These are phyloP conservation scores for Saccharomycopsis sp. DNA, from an alignment of 805 yeast genomes.

Conservation along the genomic window DNA sequence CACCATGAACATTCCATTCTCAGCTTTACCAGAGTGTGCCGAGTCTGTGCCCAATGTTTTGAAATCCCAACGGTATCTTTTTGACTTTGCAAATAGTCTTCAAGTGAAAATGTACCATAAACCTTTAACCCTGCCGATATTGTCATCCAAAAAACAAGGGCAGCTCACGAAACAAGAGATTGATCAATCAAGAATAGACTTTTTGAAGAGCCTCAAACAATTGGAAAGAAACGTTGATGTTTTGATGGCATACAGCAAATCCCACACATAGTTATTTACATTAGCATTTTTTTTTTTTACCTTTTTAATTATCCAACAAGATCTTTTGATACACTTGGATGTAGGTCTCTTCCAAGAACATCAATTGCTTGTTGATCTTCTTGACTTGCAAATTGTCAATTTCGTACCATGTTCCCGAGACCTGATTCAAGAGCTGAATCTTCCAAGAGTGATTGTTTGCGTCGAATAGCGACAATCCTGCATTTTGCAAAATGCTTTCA, in stretches of 20 bases:
- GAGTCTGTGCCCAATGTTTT: conserved; percentile 11
- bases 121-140: no score
- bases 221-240: conserved; percentile 13
- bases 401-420: conserved; percentile 45
- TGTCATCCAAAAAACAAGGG: no score
- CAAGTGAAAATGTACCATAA: conserved; percentile 15
- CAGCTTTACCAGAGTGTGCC: conserved; percentile 5
- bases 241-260: no score
- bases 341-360: conserved; percentile 54
- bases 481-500: conserved; percentile 18
- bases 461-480: conserved; percentile 23
- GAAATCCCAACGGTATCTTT: conserved; percentile 17
- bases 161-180: neutral
- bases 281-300: no score
- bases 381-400: conserved; percentile 43
- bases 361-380: conserved; percentile 43
- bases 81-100: conserved; percentile 15
- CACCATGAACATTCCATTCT: conserved; percentile 9
- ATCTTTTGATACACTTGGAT: conserved; percentile 57
- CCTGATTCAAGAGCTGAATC: conserved; percentile 37
- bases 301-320: no score
- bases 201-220: conserved; percentile 10
- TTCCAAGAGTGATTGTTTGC: conserved; percentile 35
- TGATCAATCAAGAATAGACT: conserved; percentile 11
- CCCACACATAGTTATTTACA: no score